phyloP scores from a whole-genome alignment of 1,284 basidiomycete genomes.

The Ganoderma lucidum region DNA sequence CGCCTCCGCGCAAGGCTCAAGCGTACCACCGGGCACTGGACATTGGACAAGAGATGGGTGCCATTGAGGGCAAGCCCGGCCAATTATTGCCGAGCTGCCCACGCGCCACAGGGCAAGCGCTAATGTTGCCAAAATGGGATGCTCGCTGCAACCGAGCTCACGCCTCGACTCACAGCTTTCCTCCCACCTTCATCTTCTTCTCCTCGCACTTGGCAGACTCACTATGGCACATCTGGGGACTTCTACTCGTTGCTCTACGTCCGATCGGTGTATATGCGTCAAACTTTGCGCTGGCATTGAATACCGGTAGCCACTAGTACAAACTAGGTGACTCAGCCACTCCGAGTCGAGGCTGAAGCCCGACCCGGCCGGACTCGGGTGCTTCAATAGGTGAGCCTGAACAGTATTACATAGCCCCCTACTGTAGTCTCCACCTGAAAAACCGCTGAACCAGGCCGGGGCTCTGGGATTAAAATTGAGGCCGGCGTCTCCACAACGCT shows the following conservation, averaged over 20 bases:
- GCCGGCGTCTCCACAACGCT: not conserved
- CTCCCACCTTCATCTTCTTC: not conserved
- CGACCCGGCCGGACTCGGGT: not conserved
- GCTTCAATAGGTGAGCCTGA: not conserved
- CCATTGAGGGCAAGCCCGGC: no score
- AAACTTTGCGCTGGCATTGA: no score
- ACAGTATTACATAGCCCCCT: not conserved
- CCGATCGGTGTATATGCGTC: no score
- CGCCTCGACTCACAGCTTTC: not conserved
- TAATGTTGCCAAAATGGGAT: not conserved
- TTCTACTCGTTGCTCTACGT: not conserved
- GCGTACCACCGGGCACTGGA: not conserved
- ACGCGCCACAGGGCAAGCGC: not conserved
- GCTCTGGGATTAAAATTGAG: not conserved
- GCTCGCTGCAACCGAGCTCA: not conserved
- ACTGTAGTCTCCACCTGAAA: no score
- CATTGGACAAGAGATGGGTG: not conserved
- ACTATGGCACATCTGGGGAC: not conserved
- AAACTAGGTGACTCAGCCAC: not conserved
- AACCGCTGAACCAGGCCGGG: not conserved
- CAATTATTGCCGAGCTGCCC: no score
- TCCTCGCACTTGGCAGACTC: not conserved
- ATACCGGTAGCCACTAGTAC: no score
- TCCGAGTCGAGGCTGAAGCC: not conserved
- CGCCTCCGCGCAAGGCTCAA: not conserved